A percentile compares a stretch with the other conserved stretches of the same genome.
phyloP scores from a whole-genome alignment of 2,329 filamentous ascomycete genomes.

The Incumbomyces lentus region DNA sequence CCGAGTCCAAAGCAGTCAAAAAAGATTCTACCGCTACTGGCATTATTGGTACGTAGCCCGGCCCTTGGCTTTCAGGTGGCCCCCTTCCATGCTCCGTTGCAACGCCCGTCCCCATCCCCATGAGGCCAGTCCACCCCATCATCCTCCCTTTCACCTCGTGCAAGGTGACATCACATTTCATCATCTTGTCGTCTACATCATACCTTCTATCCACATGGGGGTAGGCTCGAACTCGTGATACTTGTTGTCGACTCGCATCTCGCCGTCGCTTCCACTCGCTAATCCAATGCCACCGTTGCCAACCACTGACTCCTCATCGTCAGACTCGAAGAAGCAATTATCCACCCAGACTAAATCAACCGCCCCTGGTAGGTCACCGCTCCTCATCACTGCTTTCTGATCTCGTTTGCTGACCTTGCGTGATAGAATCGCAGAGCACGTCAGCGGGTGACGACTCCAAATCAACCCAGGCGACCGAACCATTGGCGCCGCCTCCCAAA shows the following conservation, averaged over 20 bases:
- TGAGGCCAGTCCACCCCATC: conserved; percentile 5
- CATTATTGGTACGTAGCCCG: conserved; percentile 3
- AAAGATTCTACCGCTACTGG: background rate
- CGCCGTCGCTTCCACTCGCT: conserved; percentile 1
- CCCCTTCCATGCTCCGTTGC: conserved; percentile 14
- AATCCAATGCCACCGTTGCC: background rate
- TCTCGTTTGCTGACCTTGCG: conserved; percentile 10
- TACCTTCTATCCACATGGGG: background rate
- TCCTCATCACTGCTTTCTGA: background rate
- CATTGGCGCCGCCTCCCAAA: conserved; percentile 61
- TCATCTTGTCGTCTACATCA: background rate
- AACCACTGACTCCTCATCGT: conserved; percentile 7
- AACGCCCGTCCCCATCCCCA: too few relatives aligned
- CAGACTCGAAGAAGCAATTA: conserved; percentile 6
- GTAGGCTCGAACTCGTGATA: conserved; percentile 1
- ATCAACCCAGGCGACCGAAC: conserved; percentile 48
- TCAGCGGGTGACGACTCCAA: conserved; percentile 34
- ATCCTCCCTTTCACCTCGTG: conserved; percentile 8
- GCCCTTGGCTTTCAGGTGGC: conserved; percentile 11
- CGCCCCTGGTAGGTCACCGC: conserved; percentile 12
- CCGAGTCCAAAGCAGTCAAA: conserved; percentile 5
- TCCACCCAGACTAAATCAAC: conserved; percentile 15
- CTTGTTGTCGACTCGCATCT: background rate
- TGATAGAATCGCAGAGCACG: conserved; percentile 25
- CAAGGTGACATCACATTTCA: conserved; percentile 7